Evolutionary conservation across 2,329 filamentous ascomycete species (phyloP).

Genomic region (Nemania bipapillata): DNA sequence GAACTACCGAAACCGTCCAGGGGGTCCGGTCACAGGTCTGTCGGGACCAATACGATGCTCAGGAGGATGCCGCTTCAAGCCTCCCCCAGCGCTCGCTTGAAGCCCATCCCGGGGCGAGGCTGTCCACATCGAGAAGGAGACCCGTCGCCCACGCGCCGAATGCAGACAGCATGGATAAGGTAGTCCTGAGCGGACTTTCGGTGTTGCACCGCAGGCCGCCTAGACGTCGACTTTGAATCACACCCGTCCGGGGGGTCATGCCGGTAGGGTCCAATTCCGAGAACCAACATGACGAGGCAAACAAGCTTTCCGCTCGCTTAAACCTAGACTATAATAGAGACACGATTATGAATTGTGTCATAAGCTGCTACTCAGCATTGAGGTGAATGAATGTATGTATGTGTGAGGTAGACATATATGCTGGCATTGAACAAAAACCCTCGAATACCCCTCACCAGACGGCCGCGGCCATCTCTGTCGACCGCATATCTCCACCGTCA

Average conservation of each 20-base stretch:
- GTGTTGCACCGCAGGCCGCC: slow-evolving; percentile 12
- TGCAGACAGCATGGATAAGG: slow-evolving; percentile 13
- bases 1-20: slow-evolving; percentile 16
- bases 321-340: not conserved
- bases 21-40: slow-evolving; percentile 8
- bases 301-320: not conserved
- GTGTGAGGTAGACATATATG: no score
- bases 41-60: not conserved
- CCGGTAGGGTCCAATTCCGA: not conserved
- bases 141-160: slow-evolving; percentile 20
- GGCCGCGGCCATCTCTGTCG: not conserved
- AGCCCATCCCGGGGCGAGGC: slow-evolving; percentile 11
- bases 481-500: not conserved
- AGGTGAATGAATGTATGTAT: no score
- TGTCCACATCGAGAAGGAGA: slow-evolving; percentile 24
- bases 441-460: not conserved
- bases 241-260: not conserved
- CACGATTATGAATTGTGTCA: not conserved
- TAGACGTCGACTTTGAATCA: not conserved
- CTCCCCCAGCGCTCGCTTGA: not conserved
- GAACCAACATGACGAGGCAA: not conserved
- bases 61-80: slow-evolving; percentile 4
- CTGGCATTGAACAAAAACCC: not conserved
- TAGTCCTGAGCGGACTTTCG: slow-evolving; percentile 14
- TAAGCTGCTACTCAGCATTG: no score